Evolutionary conservation across 75 land plant genomes (phyloP).

Genomic region (Adiantum capillusveneris): DNA sequence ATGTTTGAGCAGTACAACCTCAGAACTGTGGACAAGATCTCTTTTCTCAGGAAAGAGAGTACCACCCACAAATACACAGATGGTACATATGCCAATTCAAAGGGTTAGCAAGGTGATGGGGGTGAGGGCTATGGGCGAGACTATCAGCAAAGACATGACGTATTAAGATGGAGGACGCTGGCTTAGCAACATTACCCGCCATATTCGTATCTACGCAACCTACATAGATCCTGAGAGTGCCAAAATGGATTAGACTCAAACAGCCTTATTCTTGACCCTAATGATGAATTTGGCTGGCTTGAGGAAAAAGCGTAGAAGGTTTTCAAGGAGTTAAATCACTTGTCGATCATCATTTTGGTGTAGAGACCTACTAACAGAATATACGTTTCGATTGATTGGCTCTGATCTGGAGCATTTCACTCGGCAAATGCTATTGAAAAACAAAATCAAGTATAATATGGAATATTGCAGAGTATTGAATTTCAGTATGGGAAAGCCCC

Average conservation of each 20-base stretch:
- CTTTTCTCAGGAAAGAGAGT: too few relatives aligned
- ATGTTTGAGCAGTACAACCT: too few relatives aligned
- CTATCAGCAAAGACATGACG: conserved; percentile 44
- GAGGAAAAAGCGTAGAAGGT: conserved; percentile 63
- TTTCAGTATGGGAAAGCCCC: conserved; percentile 96
- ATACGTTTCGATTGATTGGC: conserved; percentile 80
- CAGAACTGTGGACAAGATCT: too few relatives aligned
- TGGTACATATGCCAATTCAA: too few relatives aligned
- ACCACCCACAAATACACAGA: too few relatives aligned
- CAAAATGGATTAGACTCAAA: conserved; percentile 83
- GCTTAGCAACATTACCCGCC: conserved; percentile 76
- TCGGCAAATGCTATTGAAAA: conserved; percentile 67
- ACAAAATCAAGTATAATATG: conserved; percentile 83
- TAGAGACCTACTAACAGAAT: conserved; percentile 79
- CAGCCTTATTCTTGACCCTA: conserved; percentile 73
- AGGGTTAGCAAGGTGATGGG: too few relatives aligned
- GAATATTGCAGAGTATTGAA: conserved; percentile 78
- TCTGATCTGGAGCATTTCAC: conserved; percentile 89
- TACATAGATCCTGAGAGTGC: conserved; percentile 67
- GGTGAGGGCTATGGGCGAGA: conserved; percentile 2
- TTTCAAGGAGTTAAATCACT: conserved; percentile 71
- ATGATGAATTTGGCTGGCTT: conserved; percentile 79
- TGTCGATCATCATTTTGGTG: conserved; percentile 78
- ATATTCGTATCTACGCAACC: conserved; percentile 73
- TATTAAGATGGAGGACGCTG: conserved; percentile 70